These are phyloP conservation scores for Neurospora terricola DNA, from an alignment of 495 filamentous ascomycete species.

Conservation along the genomic window DNA sequence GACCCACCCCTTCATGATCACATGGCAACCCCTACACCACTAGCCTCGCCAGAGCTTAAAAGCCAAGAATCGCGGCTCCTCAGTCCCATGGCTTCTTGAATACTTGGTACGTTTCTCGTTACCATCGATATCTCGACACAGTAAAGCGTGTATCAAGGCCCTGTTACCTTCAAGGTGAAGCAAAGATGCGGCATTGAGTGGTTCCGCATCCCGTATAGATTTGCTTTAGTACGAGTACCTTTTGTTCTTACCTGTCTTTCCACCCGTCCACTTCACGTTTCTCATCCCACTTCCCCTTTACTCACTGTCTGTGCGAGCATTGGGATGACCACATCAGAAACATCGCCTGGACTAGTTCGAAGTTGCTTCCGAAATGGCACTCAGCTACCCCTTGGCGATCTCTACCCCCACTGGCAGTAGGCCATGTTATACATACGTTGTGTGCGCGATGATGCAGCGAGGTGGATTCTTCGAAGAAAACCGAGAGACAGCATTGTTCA, in stretches of 20 bases:
- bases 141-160: not conserved
- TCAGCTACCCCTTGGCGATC: not conserved
- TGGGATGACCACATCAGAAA: not conserved
- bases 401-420: not conserved
- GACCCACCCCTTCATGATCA: not conserved
- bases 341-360: not conserved
- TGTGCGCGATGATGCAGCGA: not conserved
- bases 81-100: not conserved
- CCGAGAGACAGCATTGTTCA: not conserved
- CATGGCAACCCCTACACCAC: not conserved
- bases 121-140: not conserved
- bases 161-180: not conserved
- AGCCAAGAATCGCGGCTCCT: not conserved
- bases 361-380: not conserved
- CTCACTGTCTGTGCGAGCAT: not conserved
- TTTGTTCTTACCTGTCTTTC: not conserved
- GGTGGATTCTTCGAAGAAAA: not conserved
- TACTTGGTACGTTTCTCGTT: not conserved
- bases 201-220: not conserved
- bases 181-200: not conserved
- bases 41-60: not conserved
- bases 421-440: not conserved
- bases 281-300: not conserved
- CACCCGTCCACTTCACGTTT: not conserved
- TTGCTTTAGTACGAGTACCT: not conserved